Evolutionary conservation across 768 basidiomycete genomes (phyloP).

Genomic region (Suillus cothurnatus): DNA sequence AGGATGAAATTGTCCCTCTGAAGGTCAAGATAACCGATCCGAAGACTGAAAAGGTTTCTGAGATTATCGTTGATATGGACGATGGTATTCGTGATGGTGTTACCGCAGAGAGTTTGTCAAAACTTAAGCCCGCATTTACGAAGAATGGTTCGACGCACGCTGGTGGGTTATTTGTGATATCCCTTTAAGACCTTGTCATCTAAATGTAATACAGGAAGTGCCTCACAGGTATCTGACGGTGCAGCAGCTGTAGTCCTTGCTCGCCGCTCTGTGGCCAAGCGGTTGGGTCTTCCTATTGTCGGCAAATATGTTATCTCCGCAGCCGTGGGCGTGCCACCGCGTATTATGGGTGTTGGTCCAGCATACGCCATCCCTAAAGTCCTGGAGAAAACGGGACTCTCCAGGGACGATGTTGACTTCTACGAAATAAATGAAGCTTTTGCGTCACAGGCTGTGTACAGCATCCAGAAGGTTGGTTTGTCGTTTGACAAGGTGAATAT

Average conservation of each 20-base stretch:
- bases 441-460: conserved; percentile 80
- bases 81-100: conserved; percentile 89
- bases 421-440: conserved; percentile 95
- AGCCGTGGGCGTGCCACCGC: conserved; percentile 80
- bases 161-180: conserved; percentile 35
- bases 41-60: conserved; percentile 67
- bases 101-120: conserved; percentile 72
- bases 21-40: conserved; percentile 70
- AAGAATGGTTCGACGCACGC: conserved; percentile 80
- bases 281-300: conserved; percentile 81
- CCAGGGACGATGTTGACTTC: conserved; percentile 78
- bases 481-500: conserved; percentile 81
- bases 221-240: conserved; percentile 90
- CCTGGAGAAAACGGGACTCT: conserved; percentile 67
- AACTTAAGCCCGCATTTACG: conserved; percentile 85
- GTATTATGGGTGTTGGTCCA: conserved; percentile 91
- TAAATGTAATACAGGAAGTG: conserved; percentile 54
- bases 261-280: conserved; percentile 77
- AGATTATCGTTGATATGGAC: conserved; percentile 75
- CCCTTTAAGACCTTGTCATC: not conserved
- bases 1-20: conserved; percentile 82
- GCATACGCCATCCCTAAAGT: conserved; percentile 83
- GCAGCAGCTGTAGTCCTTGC: conserved; percentile 88
- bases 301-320: conserved; percentile 80
- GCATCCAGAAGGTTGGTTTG: conserved; percentile 67